These are phyloP conservation scores for Musa itinerans DNA, from an alignment of 176 grass and related monocot species.

Conservation along the genomic window DNA sequence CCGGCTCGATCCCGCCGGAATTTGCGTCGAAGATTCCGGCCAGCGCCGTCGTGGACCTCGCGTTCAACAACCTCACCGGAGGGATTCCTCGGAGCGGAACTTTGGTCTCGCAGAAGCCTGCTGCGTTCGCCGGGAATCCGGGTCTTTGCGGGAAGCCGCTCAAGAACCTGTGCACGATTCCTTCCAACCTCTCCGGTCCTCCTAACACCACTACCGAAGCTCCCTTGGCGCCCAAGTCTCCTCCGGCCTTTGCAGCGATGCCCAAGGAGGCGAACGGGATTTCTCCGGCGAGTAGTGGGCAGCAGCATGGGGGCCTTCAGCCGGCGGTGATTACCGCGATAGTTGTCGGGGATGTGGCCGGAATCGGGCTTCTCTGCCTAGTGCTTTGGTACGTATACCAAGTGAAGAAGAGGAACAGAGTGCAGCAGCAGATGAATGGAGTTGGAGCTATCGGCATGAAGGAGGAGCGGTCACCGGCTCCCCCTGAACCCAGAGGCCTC, in stretches of 20 bases:
- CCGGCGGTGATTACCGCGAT: constrained; percentile 48
- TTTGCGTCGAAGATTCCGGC: constrained; percentile 39
- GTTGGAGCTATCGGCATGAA: background rate
- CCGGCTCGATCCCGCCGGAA: constrained; percentile 47
- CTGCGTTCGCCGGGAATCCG: constrained; percentile 60
- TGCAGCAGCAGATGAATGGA: constrained; percentile 29
- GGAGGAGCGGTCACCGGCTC: constrained; percentile 34
- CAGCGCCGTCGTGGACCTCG: constrained; percentile 57
- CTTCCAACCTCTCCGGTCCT: constrained; percentile 38
- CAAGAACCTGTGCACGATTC: constrained; percentile 37
- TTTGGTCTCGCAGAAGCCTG: constrained; percentile 37
- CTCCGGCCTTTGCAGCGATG: background rate
- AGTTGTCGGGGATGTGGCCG: constrained; percentile 46
- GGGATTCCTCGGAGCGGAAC: constrained; percentile 31
- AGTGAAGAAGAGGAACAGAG: constrained; percentile 42
- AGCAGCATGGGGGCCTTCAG: constrained; percentile 24
- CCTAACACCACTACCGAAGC: background rate
- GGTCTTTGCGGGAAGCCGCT: constrained; percentile 61
- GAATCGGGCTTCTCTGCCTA: constrained; percentile 37
- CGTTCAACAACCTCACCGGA: constrained; percentile 80
- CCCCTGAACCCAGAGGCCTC: constrained; percentile 12
- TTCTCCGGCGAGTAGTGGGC: background rate
- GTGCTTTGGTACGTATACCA: constrained; percentile 62
- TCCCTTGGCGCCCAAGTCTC: background rate
- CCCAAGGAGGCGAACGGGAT: background rate